phyloP scores from a whole-genome alignment of 75 land plant species.

The Larix kaempferi region DNA sequence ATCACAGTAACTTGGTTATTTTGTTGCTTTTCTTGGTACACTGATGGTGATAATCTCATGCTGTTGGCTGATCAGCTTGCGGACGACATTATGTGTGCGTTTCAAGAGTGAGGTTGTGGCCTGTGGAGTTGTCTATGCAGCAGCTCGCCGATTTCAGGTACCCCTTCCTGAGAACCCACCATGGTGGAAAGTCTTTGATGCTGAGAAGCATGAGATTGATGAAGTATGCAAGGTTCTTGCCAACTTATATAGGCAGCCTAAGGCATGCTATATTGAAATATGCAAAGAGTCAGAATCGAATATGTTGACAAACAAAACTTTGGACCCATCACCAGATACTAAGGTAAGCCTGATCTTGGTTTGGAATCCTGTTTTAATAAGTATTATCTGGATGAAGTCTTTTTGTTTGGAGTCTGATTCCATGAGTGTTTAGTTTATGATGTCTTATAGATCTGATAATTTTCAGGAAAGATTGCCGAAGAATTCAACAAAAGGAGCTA shows the following conservation, averaged over 20 bases:
- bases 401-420: constrained; percentile 3
- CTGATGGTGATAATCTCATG: not conserved
- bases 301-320: constrained; percentile 44
- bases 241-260: constrained; percentile 70
- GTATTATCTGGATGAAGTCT: not conserved
- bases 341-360: constrained; percentile 34
- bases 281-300: constrained; percentile 74
- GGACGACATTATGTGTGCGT: constrained; percentile 94
- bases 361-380: not conserved
- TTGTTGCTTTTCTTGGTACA: not conserved
- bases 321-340: constrained; percentile 47
- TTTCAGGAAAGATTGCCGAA: constrained; percentile 40
- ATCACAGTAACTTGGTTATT: not conserved
- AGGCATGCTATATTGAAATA: constrained; percentile 71
- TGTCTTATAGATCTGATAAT: not conserved
- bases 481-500: constrained; percentile 34
- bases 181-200: constrained; percentile 97
- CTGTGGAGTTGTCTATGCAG: constrained; percentile 99
- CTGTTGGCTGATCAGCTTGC: constrained; percentile 50
- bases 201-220: constrained; percentile 74
- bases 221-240: constrained; percentile 90
- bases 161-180: constrained; percentile 89
- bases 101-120: constrained; percentile 99
- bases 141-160: constrained; percentile 82
- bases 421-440: not conserved